phyloP scores from a whole-genome alignment of 768 basidiomycete genomes.

The Lentinula lateritia region DNA sequence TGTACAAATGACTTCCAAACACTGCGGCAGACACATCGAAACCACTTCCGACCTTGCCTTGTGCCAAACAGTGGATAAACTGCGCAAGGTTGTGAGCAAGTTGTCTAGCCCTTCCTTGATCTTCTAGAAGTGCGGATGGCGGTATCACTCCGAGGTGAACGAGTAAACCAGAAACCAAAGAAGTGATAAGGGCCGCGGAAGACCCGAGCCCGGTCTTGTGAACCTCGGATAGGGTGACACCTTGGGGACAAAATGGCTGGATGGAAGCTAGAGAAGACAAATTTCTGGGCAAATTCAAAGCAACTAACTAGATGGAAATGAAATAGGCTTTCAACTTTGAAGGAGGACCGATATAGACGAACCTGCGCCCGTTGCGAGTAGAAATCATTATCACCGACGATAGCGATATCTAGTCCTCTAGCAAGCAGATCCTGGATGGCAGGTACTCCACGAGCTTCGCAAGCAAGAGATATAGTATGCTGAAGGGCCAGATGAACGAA shows the following conservation, averaged over 20 bases:
- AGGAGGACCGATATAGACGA: constrained; percentile 13
- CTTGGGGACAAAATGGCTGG: constrained; percentile 70
- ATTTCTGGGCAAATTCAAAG: constrained; percentile 54
- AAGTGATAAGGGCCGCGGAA: constrained; percentile 94
- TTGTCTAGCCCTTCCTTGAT: constrained; percentile 40
- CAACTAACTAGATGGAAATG: constrained; percentile 48
- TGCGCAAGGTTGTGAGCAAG: constrained; percentile 92
- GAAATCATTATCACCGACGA: constrained; percentile 95
- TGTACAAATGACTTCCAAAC: constrained; percentile 92
- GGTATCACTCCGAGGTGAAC: constrained; percentile 67
- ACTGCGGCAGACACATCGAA: constrained; percentile 95
- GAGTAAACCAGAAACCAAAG: constrained; percentile 82
- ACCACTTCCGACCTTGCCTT: constrained; percentile 97
- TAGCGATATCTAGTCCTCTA: constrained; percentile 66
- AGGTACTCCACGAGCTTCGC: constrained; percentile 48
- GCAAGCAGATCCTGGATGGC: constrained; percentile 37
- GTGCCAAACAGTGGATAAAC: constrained; percentile 91
- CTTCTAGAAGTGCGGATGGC: constrained; percentile 36
- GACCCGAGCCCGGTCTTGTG: constrained; percentile 99
- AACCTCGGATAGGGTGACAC: constrained; percentile 68
- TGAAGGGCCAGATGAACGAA: constrained; percentile 90
- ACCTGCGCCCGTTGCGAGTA: constrained; percentile 92
- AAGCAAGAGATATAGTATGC: constrained; percentile 62
- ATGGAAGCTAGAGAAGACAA: constrained; percentile 61
- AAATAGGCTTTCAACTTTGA: not conserved